A percentile compares a stretch with the other conserved stretches of the same genome.
Evolutionary conservation across 176 grass and related monocot genomes (phyloP).

Genomic region (Poa annua): DNA sequence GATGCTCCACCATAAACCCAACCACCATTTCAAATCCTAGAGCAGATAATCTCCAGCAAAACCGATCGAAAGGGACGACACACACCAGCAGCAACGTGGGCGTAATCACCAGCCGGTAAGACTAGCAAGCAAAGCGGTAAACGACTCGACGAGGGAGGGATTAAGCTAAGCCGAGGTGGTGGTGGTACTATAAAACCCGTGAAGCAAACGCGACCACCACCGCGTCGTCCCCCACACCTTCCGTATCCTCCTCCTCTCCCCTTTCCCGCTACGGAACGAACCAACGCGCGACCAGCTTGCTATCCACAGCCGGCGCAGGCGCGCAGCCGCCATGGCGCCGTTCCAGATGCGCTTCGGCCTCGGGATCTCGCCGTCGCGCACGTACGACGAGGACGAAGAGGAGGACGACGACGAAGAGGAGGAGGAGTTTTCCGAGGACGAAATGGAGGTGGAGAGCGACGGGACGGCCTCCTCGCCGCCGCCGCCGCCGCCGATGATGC

Average conservation of each 20-base stretch:
- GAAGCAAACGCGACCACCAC: slow-evolving; percentile 35
- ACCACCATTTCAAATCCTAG: slow-evolving; percentile 41
- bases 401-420: slow-evolving; percentile 28
- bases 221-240: background rate
- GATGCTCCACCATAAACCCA: slow-evolving; percentile 43
- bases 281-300: background rate
- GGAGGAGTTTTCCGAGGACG: slow-evolving; percentile 22
- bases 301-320: background rate
- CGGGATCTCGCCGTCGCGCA: slow-evolving; percentile 56
- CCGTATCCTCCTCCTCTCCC: background rate
- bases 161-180: too few species aligned
- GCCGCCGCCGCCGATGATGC: slow-evolving; percentile 52
- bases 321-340: slow-evolving; percentile 59
- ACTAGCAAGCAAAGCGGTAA: too few species aligned
- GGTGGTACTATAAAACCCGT: slow-evolving; percentile 30
- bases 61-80: background rate
- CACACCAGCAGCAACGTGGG: background rate
- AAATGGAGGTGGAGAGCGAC: slow-evolving; percentile 54
- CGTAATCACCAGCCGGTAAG: slow-evolving; percentile 22
- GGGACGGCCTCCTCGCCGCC: slow-evolving; percentile 44
- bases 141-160: background rate
- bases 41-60: background rate
- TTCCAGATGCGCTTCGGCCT: slow-evolving; percentile 72
- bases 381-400: slow-evolving; percentile 51
- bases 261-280: slow-evolving; percentile 4